Evolutionary conservation across 2,329 filamentous ascomycete genomes (phyloP).

Genomic region (Zelopaecilomyces penicillatus): DNA sequence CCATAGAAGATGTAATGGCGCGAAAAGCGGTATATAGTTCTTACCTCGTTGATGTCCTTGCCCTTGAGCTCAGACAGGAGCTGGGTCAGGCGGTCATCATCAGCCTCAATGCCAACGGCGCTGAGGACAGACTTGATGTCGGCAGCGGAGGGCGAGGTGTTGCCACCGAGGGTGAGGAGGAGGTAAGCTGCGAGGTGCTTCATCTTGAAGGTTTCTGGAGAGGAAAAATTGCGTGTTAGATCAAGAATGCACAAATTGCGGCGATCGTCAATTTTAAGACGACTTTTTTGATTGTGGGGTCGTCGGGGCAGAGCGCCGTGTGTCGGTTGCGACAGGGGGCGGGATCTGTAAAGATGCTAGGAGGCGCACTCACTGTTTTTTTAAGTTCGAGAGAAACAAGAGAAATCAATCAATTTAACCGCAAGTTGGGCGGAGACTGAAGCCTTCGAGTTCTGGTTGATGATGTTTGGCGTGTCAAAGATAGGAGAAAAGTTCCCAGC

Average conservation of each 20-base stretch:
- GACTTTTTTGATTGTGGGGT: constrained; percentile 23
- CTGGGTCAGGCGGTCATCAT: constrained; percentile 74
- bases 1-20: too few species aligned
- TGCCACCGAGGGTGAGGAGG: constrained; percentile 89
- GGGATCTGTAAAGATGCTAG: too few species aligned
- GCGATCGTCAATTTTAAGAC: background rate
- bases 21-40: constrained; percentile 18
- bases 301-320: background rate
- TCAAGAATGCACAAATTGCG: background rate
- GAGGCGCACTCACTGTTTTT: constrained; percentile 1
- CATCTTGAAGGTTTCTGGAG: constrained; percentile 58
- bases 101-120: constrained; percentile 91
- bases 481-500: constrained; percentile 19
- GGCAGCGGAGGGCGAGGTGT: constrained; percentile 72
- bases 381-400: constrained; percentile 53
- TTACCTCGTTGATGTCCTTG: constrained; percentile 90
- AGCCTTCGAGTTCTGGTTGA: constrained; percentile 74
- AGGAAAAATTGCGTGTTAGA: constrained; percentile 12
- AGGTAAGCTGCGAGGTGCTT: constrained; percentile 99
- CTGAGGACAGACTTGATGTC: constrained; percentile 86
- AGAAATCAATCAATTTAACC: constrained; percentile 99
- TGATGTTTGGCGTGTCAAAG: constrained; percentile 15
- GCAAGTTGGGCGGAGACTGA: constrained; percentile 97
- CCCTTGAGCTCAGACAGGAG: constrained; percentile 85
- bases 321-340: background rate